Conservation (phyloP, 805 yeast genomes). For the Cyberlindnera maclurae region DNA sequence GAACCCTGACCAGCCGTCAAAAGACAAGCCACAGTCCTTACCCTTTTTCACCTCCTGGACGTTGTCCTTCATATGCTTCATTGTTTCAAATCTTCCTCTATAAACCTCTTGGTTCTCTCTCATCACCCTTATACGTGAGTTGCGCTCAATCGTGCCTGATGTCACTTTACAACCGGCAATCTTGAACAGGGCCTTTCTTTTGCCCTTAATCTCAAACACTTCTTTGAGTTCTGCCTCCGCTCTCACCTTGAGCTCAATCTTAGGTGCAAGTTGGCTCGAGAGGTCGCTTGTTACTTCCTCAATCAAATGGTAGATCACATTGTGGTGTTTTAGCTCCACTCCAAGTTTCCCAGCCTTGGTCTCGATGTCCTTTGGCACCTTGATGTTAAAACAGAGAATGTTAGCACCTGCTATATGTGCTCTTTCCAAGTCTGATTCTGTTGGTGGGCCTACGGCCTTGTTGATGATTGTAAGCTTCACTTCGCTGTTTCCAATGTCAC, state of each 20-base stretch:
- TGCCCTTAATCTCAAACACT: constrained; percentile 60
- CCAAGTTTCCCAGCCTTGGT: constrained; percentile 49
- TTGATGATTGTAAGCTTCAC: constrained; percentile 63
- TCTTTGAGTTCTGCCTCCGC: constrained; percentile 67
- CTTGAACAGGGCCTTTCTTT: constrained; percentile 43
- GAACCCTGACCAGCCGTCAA: constrained; percentile 60
- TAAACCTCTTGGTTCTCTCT: constrained; percentile 42
- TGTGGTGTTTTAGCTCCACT: constrained; percentile 56
- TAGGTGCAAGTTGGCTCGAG: constrained; percentile 54
- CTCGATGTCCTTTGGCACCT: constrained; percentile 51
- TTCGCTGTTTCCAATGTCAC: constrained; percentile 80
- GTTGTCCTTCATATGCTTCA: constrained; percentile 80
- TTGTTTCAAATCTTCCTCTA: constrained; percentile 60
- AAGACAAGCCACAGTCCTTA: constrained; percentile 81
- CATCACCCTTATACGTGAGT: constrained; percentile 49
- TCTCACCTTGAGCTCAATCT: constrained; percentile 53
- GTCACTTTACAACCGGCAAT: constrained; percentile 86
- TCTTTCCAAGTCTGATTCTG: constrained; percentile 57
- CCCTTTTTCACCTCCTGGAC: constrained; percentile 75
- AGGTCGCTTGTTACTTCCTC: constrained; percentile 72
- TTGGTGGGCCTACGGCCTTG: constrained; percentile 72
- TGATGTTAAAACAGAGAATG: constrained; percentile 73
- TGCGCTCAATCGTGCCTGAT: constrained; percentile 58
- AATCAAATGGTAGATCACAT: constrained; percentile 80
- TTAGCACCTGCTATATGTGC: constrained; percentile 67